Conservation (phyloP, 345 rosid genomes). For the Reutealis trisperma region DNA sequence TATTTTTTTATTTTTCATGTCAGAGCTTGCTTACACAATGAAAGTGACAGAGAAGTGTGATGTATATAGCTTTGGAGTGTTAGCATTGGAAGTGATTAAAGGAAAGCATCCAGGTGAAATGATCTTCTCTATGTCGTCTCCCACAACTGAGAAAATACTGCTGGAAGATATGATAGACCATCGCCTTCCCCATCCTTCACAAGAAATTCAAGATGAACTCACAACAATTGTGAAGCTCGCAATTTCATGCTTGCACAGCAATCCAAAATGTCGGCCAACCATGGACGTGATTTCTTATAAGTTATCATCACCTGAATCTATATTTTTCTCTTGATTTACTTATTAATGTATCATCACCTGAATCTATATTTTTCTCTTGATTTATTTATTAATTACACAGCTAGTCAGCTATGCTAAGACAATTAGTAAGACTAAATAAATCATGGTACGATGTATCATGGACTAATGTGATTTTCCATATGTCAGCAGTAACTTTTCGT, state of each 20-base stretch:
- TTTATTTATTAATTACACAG: too few species aligned
- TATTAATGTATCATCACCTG: too few species aligned
- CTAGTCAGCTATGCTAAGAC: too few species aligned
- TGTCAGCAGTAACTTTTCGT: too few species aligned
- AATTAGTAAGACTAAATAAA: too few species aligned
- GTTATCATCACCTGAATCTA: too few species aligned
- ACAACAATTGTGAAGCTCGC: slow-evolving; percentile 26
- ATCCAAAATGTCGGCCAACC: slow-evolving; percentile 40
- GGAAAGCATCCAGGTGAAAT: slow-evolving; percentile 19
- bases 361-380: too few species aligned
- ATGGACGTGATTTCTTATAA: slow-evolving; percentile 31
- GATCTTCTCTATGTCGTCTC: background rate
- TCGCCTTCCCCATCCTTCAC: slow-evolving; percentile 32
- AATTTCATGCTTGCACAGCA: slow-evolving; percentile 27
- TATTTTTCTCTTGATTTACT: too few species aligned
- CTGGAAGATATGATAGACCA: slow-evolving; percentile 8
- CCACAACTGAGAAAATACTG: background rate
- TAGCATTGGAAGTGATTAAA: slow-evolving; percentile 1
- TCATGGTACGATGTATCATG: too few species aligned
- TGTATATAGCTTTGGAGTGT: slow-evolving; percentile 18
- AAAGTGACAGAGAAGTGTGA: slow-evolving; percentile 14
- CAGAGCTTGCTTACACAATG: slow-evolving; percentile 17
- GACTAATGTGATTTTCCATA: too few species aligned
- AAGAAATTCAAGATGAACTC: slow-evolving; percentile 27
- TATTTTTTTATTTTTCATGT: background rate